Conservation (phyloP, 495 filamentous ascomycete species). For the Physcia stellaris region DNA sequence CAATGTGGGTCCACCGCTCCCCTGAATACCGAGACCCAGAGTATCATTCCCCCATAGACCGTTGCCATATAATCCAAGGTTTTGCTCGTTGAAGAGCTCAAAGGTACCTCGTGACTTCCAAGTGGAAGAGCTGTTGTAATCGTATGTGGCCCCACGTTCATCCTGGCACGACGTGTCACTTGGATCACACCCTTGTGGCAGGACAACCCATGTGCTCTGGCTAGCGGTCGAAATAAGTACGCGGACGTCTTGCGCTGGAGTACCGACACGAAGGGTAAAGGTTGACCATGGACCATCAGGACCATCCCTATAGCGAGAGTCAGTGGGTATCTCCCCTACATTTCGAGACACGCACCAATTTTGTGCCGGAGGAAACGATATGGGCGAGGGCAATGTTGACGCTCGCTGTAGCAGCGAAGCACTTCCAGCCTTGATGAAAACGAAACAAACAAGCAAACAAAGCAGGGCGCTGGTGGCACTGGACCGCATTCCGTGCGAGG, state of each 20-base stretch:
- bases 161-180: constrained; percentile 23
- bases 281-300: constrained; percentile 41
- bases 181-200: constrained; percentile 17
- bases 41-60: constrained; percentile 38
- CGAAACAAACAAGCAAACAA: no score
- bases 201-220: constrained; percentile 29
- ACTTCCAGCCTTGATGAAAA: no score
- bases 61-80: constrained; percentile 28
- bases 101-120: constrained; percentile 28
- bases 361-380: no score
- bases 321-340: no score
- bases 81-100: constrained; percentile 25
- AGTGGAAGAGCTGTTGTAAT: constrained; percentile 32
- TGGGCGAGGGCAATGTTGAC: no score
- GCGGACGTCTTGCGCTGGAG: constrained; percentile 30
- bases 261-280: constrained; percentile 34
- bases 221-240: constrained; percentile 33
- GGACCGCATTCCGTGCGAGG: no score
- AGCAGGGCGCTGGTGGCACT: no score
- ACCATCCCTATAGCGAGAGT: constrained; percentile 42
- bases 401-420: no score
- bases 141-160: constrained; percentile 33
- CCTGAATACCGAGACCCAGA: constrained; percentile 30
- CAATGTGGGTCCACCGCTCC: constrained; percentile 27
- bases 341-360: no score